A percentile compares a stretch with the other conserved stretches of the same genome.
Conservation (phyloP, 768 basidiomycete genomes). For the Neoboletus magnificus region DNA sequence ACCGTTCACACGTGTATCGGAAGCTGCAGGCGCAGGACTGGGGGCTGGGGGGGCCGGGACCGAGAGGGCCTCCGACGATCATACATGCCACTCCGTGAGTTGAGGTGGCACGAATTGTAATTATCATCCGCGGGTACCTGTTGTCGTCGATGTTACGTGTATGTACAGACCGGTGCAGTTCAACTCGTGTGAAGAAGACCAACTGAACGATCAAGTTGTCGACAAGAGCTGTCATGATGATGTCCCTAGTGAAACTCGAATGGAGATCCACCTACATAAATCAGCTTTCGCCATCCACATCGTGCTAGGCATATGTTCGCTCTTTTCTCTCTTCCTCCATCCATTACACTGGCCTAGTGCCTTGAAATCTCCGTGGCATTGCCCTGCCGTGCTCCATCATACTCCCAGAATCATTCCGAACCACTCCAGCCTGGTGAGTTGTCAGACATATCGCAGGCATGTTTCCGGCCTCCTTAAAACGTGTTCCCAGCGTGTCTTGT, state of each 20-base stretch:
- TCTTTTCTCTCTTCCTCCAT: not conserved
- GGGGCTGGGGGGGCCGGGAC: constrained; percentile 18
- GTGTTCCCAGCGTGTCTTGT: constrained; percentile 28
- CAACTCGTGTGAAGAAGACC: not conserved
- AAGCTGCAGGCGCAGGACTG: constrained; percentile 30
- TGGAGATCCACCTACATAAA: constrained; percentile 9
- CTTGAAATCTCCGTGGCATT: constrained; percentile 24
- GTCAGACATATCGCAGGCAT: constrained; percentile 18
- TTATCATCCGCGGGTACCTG: constrained; percentile 1
- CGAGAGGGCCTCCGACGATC: constrained; percentile 28
- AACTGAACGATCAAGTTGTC: not conserved
- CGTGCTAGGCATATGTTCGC: not conserved
- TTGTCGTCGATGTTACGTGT: constrained; percentile 3
- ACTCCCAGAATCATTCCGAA: constrained; percentile 18
- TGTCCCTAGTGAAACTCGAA: not conserved
- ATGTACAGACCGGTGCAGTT: constrained; percentile 6
- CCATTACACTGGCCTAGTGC: constrained; percentile 5
- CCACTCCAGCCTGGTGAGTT: constrained; percentile 12
- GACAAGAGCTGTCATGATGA: not conserved
- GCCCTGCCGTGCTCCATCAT: constrained; percentile 4
- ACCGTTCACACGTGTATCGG: constrained; percentile 30
- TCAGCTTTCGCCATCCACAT: constrained; percentile 9
- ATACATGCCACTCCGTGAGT: constrained; percentile 23
- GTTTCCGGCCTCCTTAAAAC: constrained; percentile 20
- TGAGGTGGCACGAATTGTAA: constrained; percentile 1